Base-by-base conservation (phyloP, 2,329 filamentous ascomycete species). In the Sarocladium strictum region DNA sequence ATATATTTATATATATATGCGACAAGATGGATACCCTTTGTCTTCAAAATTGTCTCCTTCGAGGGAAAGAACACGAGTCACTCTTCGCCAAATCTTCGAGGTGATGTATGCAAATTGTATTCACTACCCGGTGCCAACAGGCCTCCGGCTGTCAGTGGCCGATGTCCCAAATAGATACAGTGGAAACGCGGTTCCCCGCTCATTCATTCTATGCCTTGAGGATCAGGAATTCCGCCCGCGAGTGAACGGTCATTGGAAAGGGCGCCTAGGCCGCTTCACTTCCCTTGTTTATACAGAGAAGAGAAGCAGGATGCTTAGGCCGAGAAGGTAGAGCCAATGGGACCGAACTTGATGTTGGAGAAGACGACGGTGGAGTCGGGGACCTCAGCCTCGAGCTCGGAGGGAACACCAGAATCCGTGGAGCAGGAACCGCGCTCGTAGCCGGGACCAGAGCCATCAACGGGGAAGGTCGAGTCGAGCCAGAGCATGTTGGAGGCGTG, bases 401-500 rank as follows among this genome's bases (percentile, higher is more conserved):
- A 55, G 24, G 81, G 81, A 29, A 69, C 72, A 41, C 82, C 82
- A 19, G 78, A 79, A 60, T 65, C 70, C 47, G 72, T 75, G 51
- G 73, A 55, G 67, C 83, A 86, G 33, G 72, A 70, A 54, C 83
- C 83, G 62, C 83, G 79, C 40, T 70, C 69, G 55, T 73, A 68
- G 60, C 83, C 82, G 27, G 72, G 73, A 2, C 57, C 59, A 53
- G 72, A 74, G 27, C 71, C 62, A 58, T 70, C 65, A 57, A 73
- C 72, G 50, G 85, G 85, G 74, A 80, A 86, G 65, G 73, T 79
- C 57, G 79, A 81, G 74, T 90, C 86, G 62, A 90, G 79, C 87
- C 87, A 90, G 63, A 86, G 78, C 85, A 90, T 89, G 71, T 85
- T 78, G 63, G 80, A 72, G 57, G 79, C 69, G 69, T 87, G 79